Conservation (phyloP, 2,329 filamentous ascomycete species). For the Hymenoscyphus fraxineus region DNA sequence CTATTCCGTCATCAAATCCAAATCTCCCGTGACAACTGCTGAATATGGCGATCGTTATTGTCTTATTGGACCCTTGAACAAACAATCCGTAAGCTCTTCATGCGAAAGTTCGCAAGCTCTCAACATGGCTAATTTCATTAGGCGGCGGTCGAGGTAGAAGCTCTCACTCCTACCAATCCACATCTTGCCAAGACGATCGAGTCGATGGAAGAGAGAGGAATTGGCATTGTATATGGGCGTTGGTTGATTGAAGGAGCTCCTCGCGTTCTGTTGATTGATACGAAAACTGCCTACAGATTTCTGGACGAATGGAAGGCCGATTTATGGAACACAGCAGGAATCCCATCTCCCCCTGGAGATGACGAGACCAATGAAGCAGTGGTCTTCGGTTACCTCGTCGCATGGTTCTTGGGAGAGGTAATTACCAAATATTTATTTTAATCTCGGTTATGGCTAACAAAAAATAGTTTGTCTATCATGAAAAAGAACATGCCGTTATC, state of each 20-base stretch:
- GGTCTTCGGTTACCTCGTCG: conserved; percentile 94
- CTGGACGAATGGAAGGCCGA: conserved; percentile 97
- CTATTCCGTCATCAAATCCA: conserved; percentile 98
- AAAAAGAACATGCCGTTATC: conserved; percentile 87
- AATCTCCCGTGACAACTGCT: conserved; percentile 93
- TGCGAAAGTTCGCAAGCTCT: neutral
- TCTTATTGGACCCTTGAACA: conserved; percentile 90
- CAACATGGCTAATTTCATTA: conserved; percentile 39
- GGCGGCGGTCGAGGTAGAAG: conserved; percentile 97
- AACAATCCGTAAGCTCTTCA: conserved; percentile 67
- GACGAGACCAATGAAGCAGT: conserved; percentile 97
- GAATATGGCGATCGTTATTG: conserved; percentile 99
- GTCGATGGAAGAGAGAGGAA: conserved; percentile 89
- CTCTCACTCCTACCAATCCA: conserved; percentile 77
- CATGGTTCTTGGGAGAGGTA: conserved; percentile 98
- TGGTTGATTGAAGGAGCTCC: conserved; percentile 98
- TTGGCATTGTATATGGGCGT: conserved; percentile 85
- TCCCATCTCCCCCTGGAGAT: conserved; percentile 87
- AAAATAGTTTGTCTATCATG: conserved; percentile 81
- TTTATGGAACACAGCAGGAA: conserved; percentile 87
- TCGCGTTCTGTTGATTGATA: conserved; percentile 90
- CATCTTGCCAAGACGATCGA: conserved; percentile 79
- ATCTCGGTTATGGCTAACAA: conserved; percentile 17
- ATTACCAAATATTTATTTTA: conserved; percentile 25
- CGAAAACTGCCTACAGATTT: conserved; percentile 85